phyloP scores from a whole-genome alignment of 306 rosid species.

The Benincasa hispida region DNA sequence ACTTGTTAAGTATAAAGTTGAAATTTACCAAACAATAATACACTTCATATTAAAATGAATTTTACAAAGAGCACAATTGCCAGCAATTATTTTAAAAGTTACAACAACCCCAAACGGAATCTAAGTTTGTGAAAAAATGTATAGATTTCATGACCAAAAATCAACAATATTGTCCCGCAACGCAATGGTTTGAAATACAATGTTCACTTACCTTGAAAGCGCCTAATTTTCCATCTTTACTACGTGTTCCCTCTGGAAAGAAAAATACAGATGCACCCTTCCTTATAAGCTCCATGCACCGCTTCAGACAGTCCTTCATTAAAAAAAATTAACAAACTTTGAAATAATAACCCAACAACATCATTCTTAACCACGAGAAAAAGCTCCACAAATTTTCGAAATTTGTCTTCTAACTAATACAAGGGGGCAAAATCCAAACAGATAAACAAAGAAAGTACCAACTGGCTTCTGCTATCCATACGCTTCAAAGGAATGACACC shows the following conservation, averaged over 20 bases:
- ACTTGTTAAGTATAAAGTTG: too few species aligned
- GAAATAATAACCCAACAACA: neutral
- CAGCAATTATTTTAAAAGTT: too few species aligned
- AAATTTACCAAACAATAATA: too few species aligned
- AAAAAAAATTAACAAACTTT: slow-evolving; percentile 10
- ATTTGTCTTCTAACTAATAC: neutral
- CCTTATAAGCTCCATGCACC: slow-evolving; percentile 66
- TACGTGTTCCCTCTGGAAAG: slow-evolving; percentile 97
- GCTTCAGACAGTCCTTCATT: slow-evolving; percentile 66
- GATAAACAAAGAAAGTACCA: slow-evolving; percentile 41
- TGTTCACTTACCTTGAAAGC: slow-evolving; percentile 62
- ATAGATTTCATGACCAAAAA: neutral
- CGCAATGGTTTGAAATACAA: slow-evolving; percentile 1
- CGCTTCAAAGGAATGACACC: slow-evolving; percentile 86
- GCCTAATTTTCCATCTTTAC: slow-evolving; percentile 75
- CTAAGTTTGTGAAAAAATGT: neutral
- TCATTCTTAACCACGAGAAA: neutral
- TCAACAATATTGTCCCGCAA: neutral
- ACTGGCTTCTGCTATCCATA: slow-evolving; percentile 82
- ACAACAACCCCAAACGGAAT: too few species aligned
- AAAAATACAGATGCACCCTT: slow-evolving; percentile 85
- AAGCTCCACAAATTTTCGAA: neutral
- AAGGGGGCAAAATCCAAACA: neutral
- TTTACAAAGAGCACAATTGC: too few species aligned
- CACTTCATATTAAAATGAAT: too few species aligned